Percentiles rank a stretch among this genome's conserved stretches.
Evolutionary conservation across 2,329 filamentous ascomycete species (phyloP).

Genomic region (Curvularia verruculosa): DNA sequence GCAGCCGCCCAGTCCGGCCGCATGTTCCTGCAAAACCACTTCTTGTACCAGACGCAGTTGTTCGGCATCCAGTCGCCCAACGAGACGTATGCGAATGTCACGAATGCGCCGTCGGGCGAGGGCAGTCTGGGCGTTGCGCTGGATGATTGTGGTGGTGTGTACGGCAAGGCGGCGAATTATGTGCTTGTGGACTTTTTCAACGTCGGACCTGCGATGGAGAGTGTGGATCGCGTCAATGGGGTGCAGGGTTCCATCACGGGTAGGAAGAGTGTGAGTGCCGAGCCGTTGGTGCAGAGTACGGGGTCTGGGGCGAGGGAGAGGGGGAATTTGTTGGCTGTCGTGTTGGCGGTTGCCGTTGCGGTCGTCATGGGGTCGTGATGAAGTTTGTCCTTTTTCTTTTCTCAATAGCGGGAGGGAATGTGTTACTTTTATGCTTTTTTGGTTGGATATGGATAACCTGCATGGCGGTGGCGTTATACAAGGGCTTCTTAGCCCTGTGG

Average conservation of each 20-base stretch:
- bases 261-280: constrained; percentile 32
- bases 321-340: constrained; percentile 37
- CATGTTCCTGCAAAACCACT: constrained; percentile 81
- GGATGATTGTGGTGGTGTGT: constrained; percentile 61
- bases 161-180: constrained; percentile 70
- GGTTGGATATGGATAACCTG: background rate
- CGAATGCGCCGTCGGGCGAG: constrained; percentile 67
- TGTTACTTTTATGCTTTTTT: constrained; percentile 11
- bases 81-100: constrained; percentile 62
- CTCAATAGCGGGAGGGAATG: no score
- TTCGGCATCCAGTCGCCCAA: constrained; percentile 50
- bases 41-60: constrained; percentile 66
- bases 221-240: constrained; percentile 73
- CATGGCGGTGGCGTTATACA: constrained; percentile 14
- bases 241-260: constrained; percentile 46
- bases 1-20: constrained; percentile 63
- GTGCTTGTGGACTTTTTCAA: constrained; percentile 83
- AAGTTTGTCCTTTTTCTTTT: background rate
- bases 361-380: constrained; percentile 35
- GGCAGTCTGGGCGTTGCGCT: constrained; percentile 57
- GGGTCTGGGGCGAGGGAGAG: constrained; percentile 23
- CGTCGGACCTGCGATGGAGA: constrained; percentile 70
- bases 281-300: constrained; percentile 22
- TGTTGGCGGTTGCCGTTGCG: constrained; percentile 39
- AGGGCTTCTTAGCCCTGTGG: background rate